Conservation (phyloP, 2,329 filamentous ascomycete species). For the Blastomyces parvus region DNA sequence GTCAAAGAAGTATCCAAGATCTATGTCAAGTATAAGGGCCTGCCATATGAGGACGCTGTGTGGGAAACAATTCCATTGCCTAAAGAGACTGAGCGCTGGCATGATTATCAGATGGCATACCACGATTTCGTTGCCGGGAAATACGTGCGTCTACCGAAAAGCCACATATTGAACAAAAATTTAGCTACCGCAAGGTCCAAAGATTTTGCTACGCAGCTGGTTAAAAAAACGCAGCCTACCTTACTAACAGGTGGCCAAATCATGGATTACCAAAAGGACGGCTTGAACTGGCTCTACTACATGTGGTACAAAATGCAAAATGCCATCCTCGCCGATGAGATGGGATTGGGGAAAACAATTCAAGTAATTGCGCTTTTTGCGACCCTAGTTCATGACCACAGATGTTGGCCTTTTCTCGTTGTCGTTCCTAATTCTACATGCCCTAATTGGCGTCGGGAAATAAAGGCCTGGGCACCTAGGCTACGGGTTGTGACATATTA, state of each 20-base stretch:
- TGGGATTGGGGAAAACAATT: slow-evolving; percentile 96
- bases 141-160: slow-evolving; percentile 55
- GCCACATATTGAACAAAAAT: slow-evolving; percentile 52
- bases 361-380: slow-evolving; percentile 79
- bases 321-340: slow-evolving; percentile 89
- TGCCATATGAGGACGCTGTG: slow-evolving; percentile 80
- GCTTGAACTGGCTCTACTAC: slow-evolving; percentile 88
- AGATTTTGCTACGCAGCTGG: slow-evolving; percentile 56
- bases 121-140: slow-evolving; percentile 73
- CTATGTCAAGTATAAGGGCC: slow-evolving; percentile 83
- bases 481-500: slow-evolving; percentile 89
- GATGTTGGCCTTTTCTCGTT: slow-evolving; percentile 84
- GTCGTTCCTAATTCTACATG: slow-evolving; percentile 93
- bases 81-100: slow-evolving; percentile 57
- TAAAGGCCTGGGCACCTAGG: slow-evolving; percentile 83
- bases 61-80: slow-evolving; percentile 72
- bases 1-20: slow-evolving; percentile 64
- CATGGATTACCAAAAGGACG: slow-evolving; percentile 90
- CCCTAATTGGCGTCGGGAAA: slow-evolving; percentile 94
- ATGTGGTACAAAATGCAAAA: slow-evolving; percentile 78
- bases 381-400: slow-evolving; percentile 57
- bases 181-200: slow-evolving; percentile 56
- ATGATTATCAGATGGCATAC: slow-evolving; percentile 73
- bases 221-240: slow-evolving; percentile 62
- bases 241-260: slow-evolving; percentile 67